Conservation (phyloP, 148 eudicot genomes). For the Hydrangea macrophylla region DNA sequence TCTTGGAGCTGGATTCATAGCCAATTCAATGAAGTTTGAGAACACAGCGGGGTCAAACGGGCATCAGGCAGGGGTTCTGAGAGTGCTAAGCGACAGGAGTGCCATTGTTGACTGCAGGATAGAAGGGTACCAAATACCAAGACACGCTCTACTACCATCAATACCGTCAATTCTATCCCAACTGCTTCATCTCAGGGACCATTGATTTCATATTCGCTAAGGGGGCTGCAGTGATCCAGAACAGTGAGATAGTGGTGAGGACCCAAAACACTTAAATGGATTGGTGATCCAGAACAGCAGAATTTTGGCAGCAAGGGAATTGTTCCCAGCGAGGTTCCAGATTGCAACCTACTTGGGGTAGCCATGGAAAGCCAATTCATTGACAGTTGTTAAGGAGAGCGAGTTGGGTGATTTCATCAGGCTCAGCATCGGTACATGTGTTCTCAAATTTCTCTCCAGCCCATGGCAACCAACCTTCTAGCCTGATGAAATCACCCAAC, state of each 20-base stretch:
- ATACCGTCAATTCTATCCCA: conserved; percentile 53
- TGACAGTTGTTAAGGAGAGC: conserved; percentile 40
- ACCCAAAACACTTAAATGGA: conserved; percentile 30
- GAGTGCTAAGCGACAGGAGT: conserved; percentile 31
- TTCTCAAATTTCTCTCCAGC: conserved; percentile 11
- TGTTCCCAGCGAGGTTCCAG: conserved; percentile 24
- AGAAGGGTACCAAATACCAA: conserved; percentile 58
- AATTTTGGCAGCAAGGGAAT: conserved; percentile 26
- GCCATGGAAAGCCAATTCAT: conserved; percentile 44
- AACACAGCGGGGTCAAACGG: conserved; percentile 59
- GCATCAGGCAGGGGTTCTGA: conserved; percentile 57
- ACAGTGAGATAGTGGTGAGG: conserved; percentile 29
- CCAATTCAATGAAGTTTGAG: conserved; percentile 39
- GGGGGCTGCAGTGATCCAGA: conserved; percentile 37
- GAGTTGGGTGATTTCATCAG: conserved; percentile 38
- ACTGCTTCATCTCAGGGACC: conserved; percentile 56
- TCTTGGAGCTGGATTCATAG: conserved; percentile 33
- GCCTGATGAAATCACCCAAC: conserved; percentile 42
- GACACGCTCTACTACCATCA: conserved; percentile 52
- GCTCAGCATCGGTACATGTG: conserved; percentile 39
- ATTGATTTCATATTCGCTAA: conserved; percentile 61
- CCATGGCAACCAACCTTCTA: conserved; percentile 42
- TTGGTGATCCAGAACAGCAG: conserved; percentile 46
- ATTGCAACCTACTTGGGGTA: conserved; percentile 44
- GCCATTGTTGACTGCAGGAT: conserved; percentile 47